phyloP scores from a whole-genome alignment of 106 monocot genomes.

The Acorus calamus region DNA sequence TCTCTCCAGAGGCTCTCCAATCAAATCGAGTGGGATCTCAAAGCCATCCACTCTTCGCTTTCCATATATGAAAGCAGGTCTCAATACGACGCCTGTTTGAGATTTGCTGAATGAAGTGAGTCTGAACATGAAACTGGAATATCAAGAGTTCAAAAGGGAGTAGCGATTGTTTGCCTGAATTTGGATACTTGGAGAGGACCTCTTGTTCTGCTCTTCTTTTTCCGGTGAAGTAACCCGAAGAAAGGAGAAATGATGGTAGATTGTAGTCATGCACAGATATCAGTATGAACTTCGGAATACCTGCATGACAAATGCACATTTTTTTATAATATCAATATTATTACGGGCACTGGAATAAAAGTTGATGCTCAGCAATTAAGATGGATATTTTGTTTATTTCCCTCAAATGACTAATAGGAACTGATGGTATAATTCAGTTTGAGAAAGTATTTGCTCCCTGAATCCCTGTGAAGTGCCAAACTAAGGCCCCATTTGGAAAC shows the following conservation, averaged over 20 bases:
- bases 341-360: background rate
- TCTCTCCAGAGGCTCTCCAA: slow-evolving; percentile 67
- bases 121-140: background rate
- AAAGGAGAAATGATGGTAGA: slow-evolving; percentile 57
- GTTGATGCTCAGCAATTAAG: background rate
- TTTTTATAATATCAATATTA: background rate
- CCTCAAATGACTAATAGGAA: background rate
- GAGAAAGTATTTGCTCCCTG: too few species aligned
- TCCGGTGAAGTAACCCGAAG: slow-evolving; percentile 74
- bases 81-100: slow-evolving; percentile 55
- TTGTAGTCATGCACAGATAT: slow-evolving; percentile 92
- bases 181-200: slow-evolving; percentile 73
- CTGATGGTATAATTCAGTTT: too few species aligned
- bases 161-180: slow-evolving; percentile 33
- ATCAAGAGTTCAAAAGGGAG: background rate
- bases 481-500: too few species aligned
- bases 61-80: slow-evolving; percentile 79
- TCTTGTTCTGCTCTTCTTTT: slow-evolving; percentile 85
- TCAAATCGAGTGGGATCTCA: slow-evolving; percentile 63
- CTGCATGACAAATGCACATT: slow-evolving; percentile 22
- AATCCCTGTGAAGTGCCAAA: too few species aligned
- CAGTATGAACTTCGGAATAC: slow-evolving; percentile 69
- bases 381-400: background rate
- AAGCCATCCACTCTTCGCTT: slow-evolving; percentile 67
- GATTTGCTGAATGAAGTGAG: background rate